Percentiles rank a stretch among this genome's conserved stretches.
Evolutionary conservation across 257 asterid genomes (phyloP).

Genomic region (Cinchona pubescens): DNA sequence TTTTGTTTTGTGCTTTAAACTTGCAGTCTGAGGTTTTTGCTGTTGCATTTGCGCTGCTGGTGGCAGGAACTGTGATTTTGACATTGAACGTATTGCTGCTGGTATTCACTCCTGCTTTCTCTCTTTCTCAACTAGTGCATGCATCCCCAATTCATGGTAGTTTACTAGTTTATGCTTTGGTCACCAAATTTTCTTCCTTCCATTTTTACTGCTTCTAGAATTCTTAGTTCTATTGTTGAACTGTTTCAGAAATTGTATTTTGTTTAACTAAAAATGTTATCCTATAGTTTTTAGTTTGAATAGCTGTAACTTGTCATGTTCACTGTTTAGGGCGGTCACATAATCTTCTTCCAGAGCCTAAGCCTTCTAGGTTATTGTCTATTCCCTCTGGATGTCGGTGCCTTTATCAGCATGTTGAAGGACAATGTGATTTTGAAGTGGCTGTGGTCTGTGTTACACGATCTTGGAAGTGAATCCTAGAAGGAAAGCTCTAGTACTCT

Average conservation of each 20-base stretch:
- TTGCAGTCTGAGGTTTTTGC: conserved; percentile 96
- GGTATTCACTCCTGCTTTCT: conserved; percentile 44
- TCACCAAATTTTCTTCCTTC: background rate
- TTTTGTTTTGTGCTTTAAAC: background rate
- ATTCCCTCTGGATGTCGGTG: conserved; percentile 83
- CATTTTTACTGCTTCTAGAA: too few relatives aligned
- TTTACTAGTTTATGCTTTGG: too few relatives aligned
- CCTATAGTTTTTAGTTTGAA: background rate
- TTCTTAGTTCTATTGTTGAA: background rate
- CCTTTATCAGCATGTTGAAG: conserved; percentile 74
- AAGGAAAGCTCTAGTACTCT: conserved; percentile 91
- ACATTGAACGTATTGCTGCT: conserved; percentile 84
- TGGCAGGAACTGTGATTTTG: conserved; percentile 87
- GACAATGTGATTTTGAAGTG: conserved; percentile 72
- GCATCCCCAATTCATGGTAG: too few relatives aligned
- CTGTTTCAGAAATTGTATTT: background rate
- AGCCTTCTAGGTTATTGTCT: conserved; percentile 91
- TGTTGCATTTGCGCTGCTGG: conserved; percentile 91
- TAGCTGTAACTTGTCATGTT: background rate
- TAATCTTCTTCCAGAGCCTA: conserved; percentile 96
- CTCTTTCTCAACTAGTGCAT: background rate
- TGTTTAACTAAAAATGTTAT: background rate
- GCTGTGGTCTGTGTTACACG: conserved; percentile 72
- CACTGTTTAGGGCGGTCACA: conserved; percentile 80
- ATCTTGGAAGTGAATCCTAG: conserved; percentile 83